Evolutionary conservation across 31 red algal genomes (phyloP), one percentile per base, ranked within the genome.

Genomic region (Bonnemaisonia californica): DNA sequence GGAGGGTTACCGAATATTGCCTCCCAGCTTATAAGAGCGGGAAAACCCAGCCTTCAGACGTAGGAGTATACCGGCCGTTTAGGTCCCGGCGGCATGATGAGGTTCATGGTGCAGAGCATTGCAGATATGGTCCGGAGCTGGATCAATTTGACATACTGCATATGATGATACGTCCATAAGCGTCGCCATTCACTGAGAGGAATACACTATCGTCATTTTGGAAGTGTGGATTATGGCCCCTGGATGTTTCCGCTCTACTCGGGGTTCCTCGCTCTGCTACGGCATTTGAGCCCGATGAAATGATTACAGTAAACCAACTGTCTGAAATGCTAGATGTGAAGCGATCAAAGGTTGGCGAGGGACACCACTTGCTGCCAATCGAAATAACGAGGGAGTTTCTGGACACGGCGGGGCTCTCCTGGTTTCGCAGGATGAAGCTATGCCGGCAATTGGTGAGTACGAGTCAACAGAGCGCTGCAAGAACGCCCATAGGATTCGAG

Each of bases 391-490:
- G 62, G 62, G 62, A 26, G 62, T 66, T 66, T 30, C 62, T 66
- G n/a, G 62, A 66, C 12, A 66, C 62, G 16, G 28, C 62, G 62
- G 24, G 62, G 62, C 19, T 66, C 62, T 66, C 27, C 19, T 66
- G 62, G 62, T 66, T 66, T 66, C 62, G 62, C 62, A 66, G 27
- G 62, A 66, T 66, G 62, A 66, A 26, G 62, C 62, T 26, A 66
- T 66, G 62, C 62, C 19, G n/a, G 62, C 62, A 13, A 66, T 66
- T 66, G 62, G 62, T 66, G 62, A 21, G 27, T 23, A 66, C 12
- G 62, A 66, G 62, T 66, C 62, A 30, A 30, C 24, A 26, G 62
- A 66, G 62, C 62, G 62, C 62, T 26, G 62, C 62, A 27, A 66
- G 62, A 66, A 66, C 28, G 62, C 62, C 12, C 62, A 66, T 13